Conservation (phyloP, 2,329 filamentous ascomycete species). For the Herpomyces periplanetae region DNA sequence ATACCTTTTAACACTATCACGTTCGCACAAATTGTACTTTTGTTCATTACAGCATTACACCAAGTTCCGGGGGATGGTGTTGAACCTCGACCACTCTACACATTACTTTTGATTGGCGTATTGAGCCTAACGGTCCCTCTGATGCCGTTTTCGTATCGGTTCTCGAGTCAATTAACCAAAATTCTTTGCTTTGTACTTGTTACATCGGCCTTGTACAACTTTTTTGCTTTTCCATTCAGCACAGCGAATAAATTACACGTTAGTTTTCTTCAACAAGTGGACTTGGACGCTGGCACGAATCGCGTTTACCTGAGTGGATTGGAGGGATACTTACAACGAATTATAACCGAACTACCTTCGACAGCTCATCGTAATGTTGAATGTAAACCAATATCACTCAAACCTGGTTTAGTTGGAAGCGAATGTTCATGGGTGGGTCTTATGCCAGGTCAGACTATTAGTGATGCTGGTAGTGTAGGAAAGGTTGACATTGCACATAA, state of each 20-base stretch:
- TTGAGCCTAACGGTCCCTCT: constrained; percentile 33
- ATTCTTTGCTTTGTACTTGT: constrained; percentile 31
- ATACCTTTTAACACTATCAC: constrained; percentile 40
- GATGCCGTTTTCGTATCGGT: constrained; percentile 48
- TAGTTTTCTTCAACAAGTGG: constrained; percentile 43
- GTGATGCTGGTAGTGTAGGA: constrained; percentile 17
- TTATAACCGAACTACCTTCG: constrained; percentile 28
- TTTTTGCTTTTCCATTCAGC: constrained; percentile 60
- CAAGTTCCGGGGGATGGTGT: constrained; percentile 62
- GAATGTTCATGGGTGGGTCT: constrained; percentile 33
- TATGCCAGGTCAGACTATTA: constrained; percentile 19
- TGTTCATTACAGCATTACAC: constrained; percentile 26
- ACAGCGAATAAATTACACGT: constrained; percentile 38
- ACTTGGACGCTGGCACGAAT: constrained; percentile 29
- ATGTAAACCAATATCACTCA: constrained; percentile 12
- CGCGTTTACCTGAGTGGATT: constrained; percentile 26
- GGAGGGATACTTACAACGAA: constrained; percentile 20
- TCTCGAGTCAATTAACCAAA: constrained; percentile 40
- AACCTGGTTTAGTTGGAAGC: constrained; percentile 12
- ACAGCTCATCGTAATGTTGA: constrained; percentile 18
- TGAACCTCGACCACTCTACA: constrained; percentile 26
- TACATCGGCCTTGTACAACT: constrained; percentile 46
- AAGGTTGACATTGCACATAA: constrained; percentile 3
- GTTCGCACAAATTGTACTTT: constrained; percentile 30
- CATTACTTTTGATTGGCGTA: constrained; percentile 20